A percentile compares a stretch with the other conserved stretches of the same genome.
These are phyloP conservation scores for Rhizopus delemar DNA, from an alignment of 371 early-diverging fungal species.

Conservation along the genomic window DNA sequence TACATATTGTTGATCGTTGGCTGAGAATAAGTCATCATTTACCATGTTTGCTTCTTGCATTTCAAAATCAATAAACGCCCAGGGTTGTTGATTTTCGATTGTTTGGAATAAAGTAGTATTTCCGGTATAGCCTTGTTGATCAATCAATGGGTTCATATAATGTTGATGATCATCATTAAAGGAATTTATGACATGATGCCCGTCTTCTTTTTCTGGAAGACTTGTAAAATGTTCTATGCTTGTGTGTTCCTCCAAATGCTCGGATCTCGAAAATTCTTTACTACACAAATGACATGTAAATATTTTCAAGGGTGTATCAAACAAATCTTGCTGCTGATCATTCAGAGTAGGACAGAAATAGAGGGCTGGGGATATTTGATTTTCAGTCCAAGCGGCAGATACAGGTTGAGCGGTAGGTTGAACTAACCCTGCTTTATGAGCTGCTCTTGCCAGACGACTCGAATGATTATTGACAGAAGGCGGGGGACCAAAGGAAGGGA, in stretches of 20 bases:
- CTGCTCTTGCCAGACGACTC: conserved; percentile 43
- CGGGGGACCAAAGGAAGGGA: conserved; percentile 4
- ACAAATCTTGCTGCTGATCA: conserved; percentile 46
- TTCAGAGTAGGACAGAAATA: conserved; percentile 24
- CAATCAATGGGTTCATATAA: too few species aligned
- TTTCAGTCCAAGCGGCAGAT: not conserved
- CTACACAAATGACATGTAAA: conserved; percentile 27
- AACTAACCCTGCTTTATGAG: conserved; percentile 32
- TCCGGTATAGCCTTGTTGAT: not conserved
- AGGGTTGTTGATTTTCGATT: not conserved
- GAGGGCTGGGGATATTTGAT: not conserved
- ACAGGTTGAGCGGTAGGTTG: not conserved
- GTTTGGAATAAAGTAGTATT: not conserved
- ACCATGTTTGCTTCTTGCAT: not conserved
- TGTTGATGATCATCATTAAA: too few species aligned
- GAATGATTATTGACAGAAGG: conserved; percentile 7
- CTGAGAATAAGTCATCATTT: not conserved
- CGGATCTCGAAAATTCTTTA: conserved; percentile 19
- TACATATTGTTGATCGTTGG: not conserved
- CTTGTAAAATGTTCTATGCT: conserved; percentile 17
- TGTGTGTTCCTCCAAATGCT: conserved; percentile 22
- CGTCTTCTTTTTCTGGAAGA: not conserved
- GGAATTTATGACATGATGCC: not conserved
- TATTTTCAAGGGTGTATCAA: conserved; percentile 56
- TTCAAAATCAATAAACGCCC: not conserved